Evolutionary conservation across 345 rosid genomes (phyloP).

Genomic region (Aquilaria sinensis): DNA sequence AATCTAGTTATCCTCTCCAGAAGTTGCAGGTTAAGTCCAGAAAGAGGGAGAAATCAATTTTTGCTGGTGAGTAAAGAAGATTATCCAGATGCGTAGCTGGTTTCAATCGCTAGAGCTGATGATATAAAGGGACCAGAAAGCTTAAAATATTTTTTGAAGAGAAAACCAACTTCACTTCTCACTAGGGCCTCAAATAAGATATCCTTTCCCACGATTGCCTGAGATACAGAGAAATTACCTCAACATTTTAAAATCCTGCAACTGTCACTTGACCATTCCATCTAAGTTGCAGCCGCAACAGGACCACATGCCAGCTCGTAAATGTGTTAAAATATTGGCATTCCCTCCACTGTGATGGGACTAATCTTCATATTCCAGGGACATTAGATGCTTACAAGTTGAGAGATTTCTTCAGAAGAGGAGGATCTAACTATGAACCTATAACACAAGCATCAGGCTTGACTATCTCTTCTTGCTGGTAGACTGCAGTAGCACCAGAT

Average conservation of each 20-base stretch:
- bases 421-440: conserved; percentile 26
- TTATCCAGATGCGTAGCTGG: conserved; percentile 79
- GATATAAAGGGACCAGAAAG: too few species aligned
- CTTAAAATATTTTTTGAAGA: too few species aligned
- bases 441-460: conserved; percentile 96
- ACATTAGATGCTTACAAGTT: conserved; percentile 67
- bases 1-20: conserved; percentile 87
- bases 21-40: conserved; percentile 83
- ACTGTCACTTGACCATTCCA: conserved; percentile 93
- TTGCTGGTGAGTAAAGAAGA: conserved; percentile 93
- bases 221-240: conserved; percentile 35
- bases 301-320: conserved; percentile 89
- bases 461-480: conserved; percentile 59
- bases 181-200: too few species aligned
- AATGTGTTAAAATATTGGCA: conserved; percentile 64
- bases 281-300: conserved; percentile 78
- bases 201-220: too few species aligned
- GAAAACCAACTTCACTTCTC: too few species aligned
- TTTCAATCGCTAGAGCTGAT: conserved; percentile 45
- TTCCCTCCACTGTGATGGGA: conserved; percentile 78
- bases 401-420: neutral
- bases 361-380: conserved; percentile 88
- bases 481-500: conserved; percentile 42
- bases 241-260: conserved; percentile 67
- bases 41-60: conserved; percentile 87